phyloP scores from a whole-genome alignment of 1,284 basidiomycete genomes.

The Naganishia cerealis region DNA sequence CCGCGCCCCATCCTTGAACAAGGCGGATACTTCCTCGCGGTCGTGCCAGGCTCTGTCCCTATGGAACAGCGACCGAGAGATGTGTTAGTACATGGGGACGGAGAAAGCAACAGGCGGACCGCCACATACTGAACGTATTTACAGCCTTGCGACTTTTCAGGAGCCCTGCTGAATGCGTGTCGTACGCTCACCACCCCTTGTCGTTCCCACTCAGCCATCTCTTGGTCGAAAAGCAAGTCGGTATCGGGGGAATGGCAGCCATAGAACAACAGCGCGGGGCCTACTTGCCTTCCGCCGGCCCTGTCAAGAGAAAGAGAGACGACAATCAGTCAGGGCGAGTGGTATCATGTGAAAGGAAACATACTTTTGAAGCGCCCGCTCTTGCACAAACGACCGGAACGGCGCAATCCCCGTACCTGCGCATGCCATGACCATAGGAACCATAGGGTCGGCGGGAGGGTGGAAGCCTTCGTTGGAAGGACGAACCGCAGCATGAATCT shows the following conservation, averaged over 20 bases:
- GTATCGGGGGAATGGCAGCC: slow-evolving; percentile 57
- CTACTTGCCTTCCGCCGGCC: slow-evolving; percentile 57
- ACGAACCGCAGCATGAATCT: slow-evolving; percentile 58
- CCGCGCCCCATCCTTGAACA: slow-evolving; percentile 55
- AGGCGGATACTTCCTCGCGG: slow-evolving; percentile 50
- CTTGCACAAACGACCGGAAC: slow-evolving; percentile 62
- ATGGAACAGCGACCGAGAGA: not conserved
- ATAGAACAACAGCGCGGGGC: slow-evolving; percentile 58
- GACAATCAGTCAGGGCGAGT: not conserved
- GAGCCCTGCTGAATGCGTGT: slow-evolving; percentile 57
- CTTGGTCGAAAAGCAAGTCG: slow-evolving; percentile 58
- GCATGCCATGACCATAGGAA: slow-evolving; percentile 59
- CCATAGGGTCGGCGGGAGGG: slow-evolving; percentile 56
- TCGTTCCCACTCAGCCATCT: slow-evolving; percentile 57
- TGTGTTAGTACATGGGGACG: slow-evolving; percentile 4
- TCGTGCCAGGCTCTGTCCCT: slow-evolving; percentile 59
- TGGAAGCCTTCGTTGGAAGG: slow-evolving; percentile 58
- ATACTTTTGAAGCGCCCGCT: slow-evolving; percentile 58
- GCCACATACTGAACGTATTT: slow-evolving; percentile 54
- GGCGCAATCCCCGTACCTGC: slow-evolving; percentile 61
- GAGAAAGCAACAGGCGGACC: not conserved
- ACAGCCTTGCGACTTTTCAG: slow-evolving; percentile 55
- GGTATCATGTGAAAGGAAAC: not conserved
- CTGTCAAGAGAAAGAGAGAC: slow-evolving; percentile 3
- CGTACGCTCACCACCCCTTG: slow-evolving; percentile 59